These are phyloP conservation scores for Toxoplasma gondii DNA, from an alignment of 169 alveolate genomes.

Conservation along the genomic window DNA sequence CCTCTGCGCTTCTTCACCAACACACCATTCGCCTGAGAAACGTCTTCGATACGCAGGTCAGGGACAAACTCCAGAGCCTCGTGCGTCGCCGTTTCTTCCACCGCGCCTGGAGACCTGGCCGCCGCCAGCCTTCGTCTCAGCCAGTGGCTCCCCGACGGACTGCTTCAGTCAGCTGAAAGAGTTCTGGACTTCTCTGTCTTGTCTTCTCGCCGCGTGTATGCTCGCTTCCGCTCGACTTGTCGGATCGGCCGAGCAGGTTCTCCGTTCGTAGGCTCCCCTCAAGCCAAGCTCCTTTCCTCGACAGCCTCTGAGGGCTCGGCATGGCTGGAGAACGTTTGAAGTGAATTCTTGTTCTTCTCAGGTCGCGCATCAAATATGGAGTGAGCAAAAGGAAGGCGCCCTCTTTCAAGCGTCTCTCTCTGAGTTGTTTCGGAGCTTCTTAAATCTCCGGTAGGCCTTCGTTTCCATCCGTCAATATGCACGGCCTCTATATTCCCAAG, in stretches of 20 bases:
- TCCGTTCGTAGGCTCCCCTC: no score
- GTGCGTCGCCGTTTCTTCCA: not conserved
- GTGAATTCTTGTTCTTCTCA: not conserved
- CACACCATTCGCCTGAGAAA: slow-evolving; percentile 73
- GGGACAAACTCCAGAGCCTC: not conserved
- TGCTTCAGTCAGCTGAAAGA: not conserved
- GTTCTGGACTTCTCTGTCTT: no score
- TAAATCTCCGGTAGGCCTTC: not conserved
- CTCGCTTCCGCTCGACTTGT: no score
- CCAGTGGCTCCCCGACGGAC: not conserved
- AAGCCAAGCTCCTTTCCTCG: no score
- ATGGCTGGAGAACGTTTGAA: not conserved
- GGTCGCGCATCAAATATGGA: not conserved
- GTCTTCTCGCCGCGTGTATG: no score
- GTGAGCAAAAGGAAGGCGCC: not conserved
- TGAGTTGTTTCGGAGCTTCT: slow-evolving; percentile 35
- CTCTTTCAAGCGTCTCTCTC: slow-evolving; percentile 52
- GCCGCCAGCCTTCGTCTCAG: not conserved
- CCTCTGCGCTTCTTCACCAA: slow-evolving; percentile 78
- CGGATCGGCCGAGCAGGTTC: no score
- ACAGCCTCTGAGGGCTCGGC: no score
- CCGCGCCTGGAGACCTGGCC: not conserved
- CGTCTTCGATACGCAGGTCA: slow-evolving; percentile 78
- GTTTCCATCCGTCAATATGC: not conserved
- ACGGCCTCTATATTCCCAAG: not conserved